Percentiles rank a stretch among this genome's conserved stretches.
Evolutionary conservation across 2,329 filamentous ascomycete species (phyloP).

Genomic region (Byssochlamys sp.): DNA sequence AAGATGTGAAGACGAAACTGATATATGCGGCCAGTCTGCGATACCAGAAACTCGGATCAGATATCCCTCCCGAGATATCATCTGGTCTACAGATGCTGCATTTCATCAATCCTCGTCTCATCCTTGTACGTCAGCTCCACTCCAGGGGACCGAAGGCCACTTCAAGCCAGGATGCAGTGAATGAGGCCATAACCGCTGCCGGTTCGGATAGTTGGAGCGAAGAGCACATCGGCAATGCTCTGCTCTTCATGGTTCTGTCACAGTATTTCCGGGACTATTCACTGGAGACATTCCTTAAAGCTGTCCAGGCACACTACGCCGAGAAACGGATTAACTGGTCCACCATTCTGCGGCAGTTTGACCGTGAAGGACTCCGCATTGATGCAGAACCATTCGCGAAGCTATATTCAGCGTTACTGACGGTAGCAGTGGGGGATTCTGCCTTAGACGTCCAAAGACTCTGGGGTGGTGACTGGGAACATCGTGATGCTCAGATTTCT

Average conservation of each 20-base stretch:
- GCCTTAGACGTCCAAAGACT: slow-evolving; percentile 74
- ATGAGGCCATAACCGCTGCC: slow-evolving; percentile 48
- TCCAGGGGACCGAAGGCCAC: slow-evolving; percentile 66
- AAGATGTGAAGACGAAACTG: slow-evolving; percentile 59
- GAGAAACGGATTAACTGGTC: slow-evolving; percentile 54
- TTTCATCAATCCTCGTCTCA: slow-evolving; percentile 31
- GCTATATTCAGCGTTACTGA: slow-evolving; percentile 68
- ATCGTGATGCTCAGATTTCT: slow-evolving; percentile 81
- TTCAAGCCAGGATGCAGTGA: slow-evolving; percentile 60
- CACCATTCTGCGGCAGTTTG: slow-evolving; percentile 68
- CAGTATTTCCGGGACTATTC: slow-evolving; percentile 56
- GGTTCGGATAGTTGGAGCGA: slow-evolving; percentile 61
- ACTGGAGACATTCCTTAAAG: slow-evolving; percentile 56
- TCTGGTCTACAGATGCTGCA: slow-evolving; percentile 38
- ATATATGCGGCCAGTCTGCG: slow-evolving; percentile 57
- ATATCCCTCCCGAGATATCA: slow-evolving; percentile 35
- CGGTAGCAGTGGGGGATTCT: slow-evolving; percentile 54
- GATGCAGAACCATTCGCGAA: slow-evolving; percentile 70
- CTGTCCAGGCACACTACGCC: slow-evolving; percentile 46
- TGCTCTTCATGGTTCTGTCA: slow-evolving; percentile 60
- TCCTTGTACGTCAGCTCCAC: slow-evolving; percentile 58
- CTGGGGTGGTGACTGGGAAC: slow-evolving; percentile 82
- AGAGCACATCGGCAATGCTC: slow-evolving; percentile 69
- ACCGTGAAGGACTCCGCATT: slow-evolving; percentile 66
- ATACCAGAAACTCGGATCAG: slow-evolving; percentile 51